A percentile compares a stretch with the other conserved stretches of the same genome.
These are phyloP conservation scores for Lipomyces yamadae DNA, from an alignment of 805 yeast genomes.

Conservation along the genomic window DNA sequence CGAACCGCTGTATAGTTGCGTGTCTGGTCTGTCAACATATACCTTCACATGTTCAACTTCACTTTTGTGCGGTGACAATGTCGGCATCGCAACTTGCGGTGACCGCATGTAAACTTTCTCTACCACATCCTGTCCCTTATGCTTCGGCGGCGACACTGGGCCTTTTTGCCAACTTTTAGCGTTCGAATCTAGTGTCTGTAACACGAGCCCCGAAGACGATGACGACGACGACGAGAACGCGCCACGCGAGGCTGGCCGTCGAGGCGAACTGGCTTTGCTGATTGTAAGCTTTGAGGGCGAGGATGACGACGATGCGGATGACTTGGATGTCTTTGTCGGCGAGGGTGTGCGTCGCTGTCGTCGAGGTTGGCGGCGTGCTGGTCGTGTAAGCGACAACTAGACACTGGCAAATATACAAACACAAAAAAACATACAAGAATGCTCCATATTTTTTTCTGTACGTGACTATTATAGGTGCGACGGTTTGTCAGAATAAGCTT, in stretches of 20 bases:
- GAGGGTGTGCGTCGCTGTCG: slow-evolving; percentile 20
- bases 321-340: slow-evolving; percentile 4
- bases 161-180: slow-evolving; percentile 3
- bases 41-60: slow-evolving; percentile 1
- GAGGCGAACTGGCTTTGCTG: neutral
- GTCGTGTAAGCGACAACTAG: neutral
- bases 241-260: slow-evolving; percentile 1
- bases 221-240: neutral
- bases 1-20: neutral
- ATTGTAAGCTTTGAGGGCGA: neutral
- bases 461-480: neutral
- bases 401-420: neutral
- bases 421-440: slow-evolving; percentile 6
- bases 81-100: neutral
- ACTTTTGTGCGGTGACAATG: slow-evolving; percentile 5
- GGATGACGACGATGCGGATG: neutral
- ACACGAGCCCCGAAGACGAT: slow-evolving; percentile 9
- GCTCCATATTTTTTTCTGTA: neutral
- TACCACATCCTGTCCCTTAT: neutral
- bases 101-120: neutral
- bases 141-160: slow-evolving; percentile 1
- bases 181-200: slow-evolving; percentile 22
- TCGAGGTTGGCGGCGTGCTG: neutral
- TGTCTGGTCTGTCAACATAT: slow-evolving; percentile 12
- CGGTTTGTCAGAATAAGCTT: neutral